Base-by-base conservation (phyloP, 352 stramenopile species). In the Globisporangium paddicum region DNA sequence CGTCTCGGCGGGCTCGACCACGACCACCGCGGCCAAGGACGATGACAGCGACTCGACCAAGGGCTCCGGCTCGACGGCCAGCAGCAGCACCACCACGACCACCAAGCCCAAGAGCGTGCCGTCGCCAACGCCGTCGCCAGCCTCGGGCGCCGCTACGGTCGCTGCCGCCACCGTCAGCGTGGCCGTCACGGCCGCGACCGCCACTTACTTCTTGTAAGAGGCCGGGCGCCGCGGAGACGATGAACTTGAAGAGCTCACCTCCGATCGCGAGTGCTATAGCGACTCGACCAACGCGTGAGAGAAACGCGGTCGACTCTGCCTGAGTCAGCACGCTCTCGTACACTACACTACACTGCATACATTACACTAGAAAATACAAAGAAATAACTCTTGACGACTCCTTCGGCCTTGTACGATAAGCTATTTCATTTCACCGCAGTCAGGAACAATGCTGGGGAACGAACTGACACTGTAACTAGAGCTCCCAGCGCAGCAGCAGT, bases 191-290 rank as follows among this genome's bases (percentile, higher is more conserved):
- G 61, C 47, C 48, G 61, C 61, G 14, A 46, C 56, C 14, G 51
- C 55, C 5, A 60, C 26, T 21, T 64, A 60, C 55, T 64, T 67
- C 61, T 38, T 67, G 55, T 67, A 64, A 60, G 47, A 13, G 21
- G 23, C 11, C 14, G 14, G 10, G 0, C 35, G 11, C 21, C 11
- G n/a, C 21, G 2, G 2, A 11, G 21, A 51, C 19, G 11, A 9
- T 32, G 28, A 32, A 32, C 19, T 53, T n/a, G 45, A 28, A 19
- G 38, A 44, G 38, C 16, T 7, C 38, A 5, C 19, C 5, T n/a
- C 21, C 28, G 38, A 44, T 6, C 16, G 34, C 2, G 34, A 38
- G 34, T 14, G 34, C 34, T n/a, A n/a, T n/a, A 38, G 34, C 34
- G 16, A 14, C 34, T 16, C 34, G 38, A 44, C 21, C 38, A 19